phyloP scores from a whole-genome alignment of 1,139 yeast species.

The Blastobotrys serpentis region DNA sequence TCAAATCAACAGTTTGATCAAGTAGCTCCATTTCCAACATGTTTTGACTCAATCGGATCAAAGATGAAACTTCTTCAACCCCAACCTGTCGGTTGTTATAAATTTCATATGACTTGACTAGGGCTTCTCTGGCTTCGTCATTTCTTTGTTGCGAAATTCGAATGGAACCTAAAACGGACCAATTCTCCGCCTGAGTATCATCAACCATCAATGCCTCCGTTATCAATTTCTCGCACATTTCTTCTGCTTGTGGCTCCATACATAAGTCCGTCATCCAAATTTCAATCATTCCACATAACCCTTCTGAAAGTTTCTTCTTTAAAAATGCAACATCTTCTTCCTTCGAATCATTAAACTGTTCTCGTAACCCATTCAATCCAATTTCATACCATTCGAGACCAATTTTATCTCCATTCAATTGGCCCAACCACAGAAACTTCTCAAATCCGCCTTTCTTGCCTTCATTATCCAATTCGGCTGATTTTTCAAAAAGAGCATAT shows the following conservation, averaged over 20 bases:
- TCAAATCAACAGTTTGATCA: constrained; percentile 61
- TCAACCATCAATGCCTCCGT: constrained; percentile 64
- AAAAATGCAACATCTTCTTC: constrained; percentile 38
- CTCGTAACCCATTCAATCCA: constrained; percentile 57
- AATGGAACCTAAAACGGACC: constrained; percentile 80
- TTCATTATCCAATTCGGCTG: constrained; percentile 67
- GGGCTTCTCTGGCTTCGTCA: constrained; percentile 70
- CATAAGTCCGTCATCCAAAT: constrained; percentile 99
- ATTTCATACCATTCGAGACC: constrained; percentile 66
- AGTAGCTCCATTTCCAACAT: constrained; percentile 69
- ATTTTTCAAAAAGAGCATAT: constrained; percentile 57
- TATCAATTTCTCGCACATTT: constrained; percentile 71
- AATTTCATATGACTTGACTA: constrained; percentile 70
- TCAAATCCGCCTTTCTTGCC: constrained; percentile 65
- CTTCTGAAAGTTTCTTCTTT: constrained; percentile 61
- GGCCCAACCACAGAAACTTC: constrained; percentile 88
- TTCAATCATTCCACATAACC: constrained; percentile 82
- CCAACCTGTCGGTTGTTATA: constrained; percentile 47
- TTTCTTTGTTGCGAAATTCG: constrained; percentile 82
- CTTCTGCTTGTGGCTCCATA: constrained; percentile 88
- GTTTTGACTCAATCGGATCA: constrained; percentile 61
- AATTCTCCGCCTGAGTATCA: constrained; percentile 67
- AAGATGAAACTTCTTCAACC: constrained; percentile 61
- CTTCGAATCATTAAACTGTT: constrained; percentile 39
- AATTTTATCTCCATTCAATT: constrained; percentile 77